Evolutionary conservation across 2,329 filamentous ascomycete species (phyloP).

Genomic region (Myriosclerotinia duriaeana): DNA sequence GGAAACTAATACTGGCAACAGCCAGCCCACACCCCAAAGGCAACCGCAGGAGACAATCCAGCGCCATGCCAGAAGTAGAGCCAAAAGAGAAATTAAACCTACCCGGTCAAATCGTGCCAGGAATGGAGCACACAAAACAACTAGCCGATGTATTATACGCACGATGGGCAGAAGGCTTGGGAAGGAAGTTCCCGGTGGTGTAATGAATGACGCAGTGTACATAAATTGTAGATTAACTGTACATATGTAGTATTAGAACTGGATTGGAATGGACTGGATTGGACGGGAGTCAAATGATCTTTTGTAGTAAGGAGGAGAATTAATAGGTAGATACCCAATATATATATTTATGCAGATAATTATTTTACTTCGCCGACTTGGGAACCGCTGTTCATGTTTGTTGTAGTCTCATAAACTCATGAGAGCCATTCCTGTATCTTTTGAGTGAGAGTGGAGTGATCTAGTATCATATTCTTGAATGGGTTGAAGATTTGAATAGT

Average conservation of each 20-base stretch:
- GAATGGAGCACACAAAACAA: slow-evolving; percentile 90
- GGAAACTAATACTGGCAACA: slow-evolving; percentile 73
- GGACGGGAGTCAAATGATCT: slow-evolving; percentile 7
- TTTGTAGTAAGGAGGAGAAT: slow-evolving; percentile 9
- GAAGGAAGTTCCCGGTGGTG: slow-evolving; percentile 61
- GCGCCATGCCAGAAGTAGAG: slow-evolving; percentile 50
- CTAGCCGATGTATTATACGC: slow-evolving; percentile 88
- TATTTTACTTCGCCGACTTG: not conserved
- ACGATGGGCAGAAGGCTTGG: slow-evolving; percentile 83
- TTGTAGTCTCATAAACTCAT: not conserved
- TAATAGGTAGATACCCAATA: slow-evolving; percentile 19
- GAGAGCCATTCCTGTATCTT: no score
- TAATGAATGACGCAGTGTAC: slow-evolving; percentile 27
- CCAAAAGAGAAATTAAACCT: slow-evolving; percentile 49
- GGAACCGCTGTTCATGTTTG: not conserved
- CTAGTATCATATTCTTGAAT: no score
- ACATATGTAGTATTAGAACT: not conserved
- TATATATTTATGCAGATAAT: not conserved
- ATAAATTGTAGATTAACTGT: slow-evolving; percentile 16
- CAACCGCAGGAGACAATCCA: slow-evolving; percentile 60
- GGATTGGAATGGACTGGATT: not conserved
- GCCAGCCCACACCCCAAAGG: slow-evolving; percentile 84
- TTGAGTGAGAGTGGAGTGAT: no score
- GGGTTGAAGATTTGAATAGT: no score
- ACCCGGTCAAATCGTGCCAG: slow-evolving; percentile 59